Evolutionary conservation across 768 basidiomycete genomes (phyloP), one percentile per base, ranked within the genome.

Genomic region (Leccinum subgranulosum): DNA sequence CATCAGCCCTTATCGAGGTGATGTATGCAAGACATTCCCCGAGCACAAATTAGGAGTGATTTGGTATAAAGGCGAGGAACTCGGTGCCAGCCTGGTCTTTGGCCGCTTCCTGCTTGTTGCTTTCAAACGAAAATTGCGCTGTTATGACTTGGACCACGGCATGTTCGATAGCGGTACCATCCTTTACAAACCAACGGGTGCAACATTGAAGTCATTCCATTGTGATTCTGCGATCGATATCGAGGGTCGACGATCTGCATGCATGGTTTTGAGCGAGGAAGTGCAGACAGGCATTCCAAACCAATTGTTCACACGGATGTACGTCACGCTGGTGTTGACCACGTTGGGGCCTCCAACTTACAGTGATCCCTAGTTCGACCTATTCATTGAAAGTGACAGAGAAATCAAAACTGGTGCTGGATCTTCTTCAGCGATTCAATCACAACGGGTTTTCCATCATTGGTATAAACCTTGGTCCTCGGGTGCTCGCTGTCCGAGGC

Each of bases 241-340:
- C 33, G 47, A 59, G 14, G 65, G 65, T 31, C 47, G 53, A 5
- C 56, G 55, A 14, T 64, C 64, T 39, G 57, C 59, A 17, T 66
- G 65, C 21, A 48, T 15, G 6, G 55, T 64, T 3, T 9, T 62
- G 46, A 49, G 33, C 17, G 62, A 64, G 41, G 45, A 1, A 11
- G n/a, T 3, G 10, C n/a, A 10, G 10, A 41, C n/a, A 3, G 21
- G 29, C 23, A n/a, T 7, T 43, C 17, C 43, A 33, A 2, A 10
- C 3, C 23, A 17, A 55, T 1, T 25, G 10, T 21, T 25, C 3
- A 55, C 15, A 41, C 47, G 56, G 34, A 45, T 54, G 64, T 66
- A 29, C 12, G 56, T 12, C 34, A 34, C 10, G 6, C 34, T 34
- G 6, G 34, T 34, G 15, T 9, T 31, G 14, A 8, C 14, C 6